phyloP scores from a whole-genome alignment of 2,329 filamentous ascomycete species.

The Knoxdaviesia proteae region DNA sequence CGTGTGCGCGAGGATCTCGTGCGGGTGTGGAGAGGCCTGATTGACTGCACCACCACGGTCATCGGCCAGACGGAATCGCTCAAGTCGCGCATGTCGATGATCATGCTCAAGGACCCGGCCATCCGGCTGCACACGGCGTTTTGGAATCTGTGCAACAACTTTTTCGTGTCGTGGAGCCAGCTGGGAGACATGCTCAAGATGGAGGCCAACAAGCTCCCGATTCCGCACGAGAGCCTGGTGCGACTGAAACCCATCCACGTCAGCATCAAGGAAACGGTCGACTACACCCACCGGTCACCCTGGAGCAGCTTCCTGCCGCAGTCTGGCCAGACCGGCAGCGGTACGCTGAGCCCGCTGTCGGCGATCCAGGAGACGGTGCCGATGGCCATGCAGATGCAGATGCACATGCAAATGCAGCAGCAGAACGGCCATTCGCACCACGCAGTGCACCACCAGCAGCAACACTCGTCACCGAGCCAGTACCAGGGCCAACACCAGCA shows the following conservation, averaged over 20 bases:
- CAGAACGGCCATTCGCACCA: too few relatives aligned
- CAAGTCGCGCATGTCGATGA: constrained; percentile 49
- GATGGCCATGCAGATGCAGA: not conserved
- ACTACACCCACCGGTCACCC: constrained; percentile 42
- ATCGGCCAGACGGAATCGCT: constrained; percentile 56
- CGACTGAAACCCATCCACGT: constrained; percentile 66
- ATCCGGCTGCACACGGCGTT: constrained; percentile 42
- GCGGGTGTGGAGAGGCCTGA: constrained; percentile 47
- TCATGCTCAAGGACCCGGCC: constrained; percentile 70
- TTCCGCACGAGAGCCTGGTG: constrained; percentile 47
- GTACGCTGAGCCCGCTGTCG: not conserved
- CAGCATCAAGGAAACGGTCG: constrained; percentile 60
- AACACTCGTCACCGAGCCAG: too few relatives aligned
- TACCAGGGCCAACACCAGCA: constrained; percentile 11
- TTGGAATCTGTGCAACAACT: constrained; percentile 54
- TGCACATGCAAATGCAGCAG: not conserved
- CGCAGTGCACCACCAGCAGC: too few relatives aligned
- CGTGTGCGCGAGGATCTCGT: constrained; percentile 34
- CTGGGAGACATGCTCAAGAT: constrained; percentile 40
- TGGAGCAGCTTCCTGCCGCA: constrained; percentile 27
- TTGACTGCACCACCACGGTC: constrained; percentile 48
- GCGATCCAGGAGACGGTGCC: not conserved
- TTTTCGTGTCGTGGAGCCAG: constrained; percentile 49
- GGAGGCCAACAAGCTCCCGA: constrained; percentile 21
- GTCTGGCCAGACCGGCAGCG: constrained; percentile 8